Percentiles rank a stretch among this genome's conserved stretches.
Evolutionary conservation across 495 filamentous ascomycete genomes (phyloP).

Genomic region (Ramalina intermedia): DNA sequence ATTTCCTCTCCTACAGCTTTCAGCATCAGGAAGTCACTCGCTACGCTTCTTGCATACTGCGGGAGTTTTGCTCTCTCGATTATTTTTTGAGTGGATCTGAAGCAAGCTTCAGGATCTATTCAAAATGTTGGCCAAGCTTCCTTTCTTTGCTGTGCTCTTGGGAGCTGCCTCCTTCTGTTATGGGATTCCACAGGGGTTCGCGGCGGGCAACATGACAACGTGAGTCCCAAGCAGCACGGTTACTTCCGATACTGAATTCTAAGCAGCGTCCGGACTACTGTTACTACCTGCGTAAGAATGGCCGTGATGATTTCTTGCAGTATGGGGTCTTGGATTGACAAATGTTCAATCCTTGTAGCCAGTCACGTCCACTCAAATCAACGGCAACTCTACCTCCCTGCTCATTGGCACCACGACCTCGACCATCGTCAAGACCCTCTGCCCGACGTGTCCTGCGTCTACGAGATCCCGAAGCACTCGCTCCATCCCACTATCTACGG

Average conservation of each 20-base stretch:
- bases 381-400: conserved; percentile 4
- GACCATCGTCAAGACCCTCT: conserved; percentile 10
- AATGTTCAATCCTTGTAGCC: not conserved
- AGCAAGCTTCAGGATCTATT: not conserved
- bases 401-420: conserved; percentile 11
- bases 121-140: conserved; percentile 7
- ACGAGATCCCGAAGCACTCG: not conserved
- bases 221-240: conserved; percentile 1
- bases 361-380: conserved; percentile 3
- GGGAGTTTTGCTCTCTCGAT: not conserved
- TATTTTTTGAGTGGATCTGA: not conserved
- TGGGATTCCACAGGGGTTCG: not conserved
- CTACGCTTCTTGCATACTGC: conserved; percentile 13
- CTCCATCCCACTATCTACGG: not conserved
- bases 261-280: conserved; percentile 3
- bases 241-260: not conserved
- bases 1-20: not conserved
- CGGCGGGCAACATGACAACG: conserved; percentile 6
- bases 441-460: conserved; percentile 1
- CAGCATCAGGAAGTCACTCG: conserved; percentile 12
- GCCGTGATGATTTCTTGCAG: not conserved
- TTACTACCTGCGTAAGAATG: conserved; percentile 11
- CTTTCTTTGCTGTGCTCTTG: conserved; percentile 3
- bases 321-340: not conserved
- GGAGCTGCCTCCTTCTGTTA: conserved; percentile 4